Evolutionary conservation across 2,329 filamentous ascomycete species (phyloP).

Genomic region (Hirsutella minnesotensis): DNA sequence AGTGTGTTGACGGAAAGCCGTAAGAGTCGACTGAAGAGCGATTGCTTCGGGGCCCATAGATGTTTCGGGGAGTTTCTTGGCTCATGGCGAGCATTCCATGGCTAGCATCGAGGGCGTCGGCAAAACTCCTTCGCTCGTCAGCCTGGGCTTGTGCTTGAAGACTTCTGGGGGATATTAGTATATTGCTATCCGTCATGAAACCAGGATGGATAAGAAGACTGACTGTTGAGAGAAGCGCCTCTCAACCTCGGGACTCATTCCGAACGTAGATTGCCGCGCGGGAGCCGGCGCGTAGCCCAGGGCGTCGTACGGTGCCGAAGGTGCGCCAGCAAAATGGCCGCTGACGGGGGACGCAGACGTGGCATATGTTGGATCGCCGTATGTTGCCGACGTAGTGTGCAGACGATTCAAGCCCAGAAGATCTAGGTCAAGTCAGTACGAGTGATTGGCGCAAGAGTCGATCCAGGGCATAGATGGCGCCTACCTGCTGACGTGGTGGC

Average conservation of each 20-base stretch:
- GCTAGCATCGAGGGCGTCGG: conserved; percentile 83
- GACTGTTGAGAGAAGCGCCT: conserved; percentile 68
- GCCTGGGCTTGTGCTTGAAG: conserved; percentile 22
- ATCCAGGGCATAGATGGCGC: conserved; percentile 22
- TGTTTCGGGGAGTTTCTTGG: conserved; percentile 85
- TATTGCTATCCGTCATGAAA: not conserved
- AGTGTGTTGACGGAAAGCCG: conserved; percentile 77
- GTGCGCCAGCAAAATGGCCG: conserved; percentile 50
- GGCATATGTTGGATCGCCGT: conserved; percentile 58
- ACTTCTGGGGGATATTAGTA: too few species aligned
- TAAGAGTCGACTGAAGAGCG: conserved; percentile 77
- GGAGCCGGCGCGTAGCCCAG: conserved; percentile 63
- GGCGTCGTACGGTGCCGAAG: conserved; percentile 60
- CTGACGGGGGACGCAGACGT: conserved; percentile 55
- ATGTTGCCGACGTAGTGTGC: conserved; percentile 50
- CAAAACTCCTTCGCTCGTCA: conserved; percentile 58
- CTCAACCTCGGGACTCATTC: conserved; percentile 45
- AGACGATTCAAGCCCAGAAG: conserved; percentile 57
- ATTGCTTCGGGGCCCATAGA: conserved; percentile 61
- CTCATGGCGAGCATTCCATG: conserved; percentile 93
- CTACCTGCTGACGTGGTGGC: conserved; percentile 63
- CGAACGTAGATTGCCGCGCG: conserved; percentile 42
- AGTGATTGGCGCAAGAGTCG: too few species aligned
- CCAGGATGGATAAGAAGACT: conserved; percentile 37
- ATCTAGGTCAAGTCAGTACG: conserved; percentile 33